Conservation (phyloP, 352 stramenopile species). For the Phytopythium vexans region DNA sequence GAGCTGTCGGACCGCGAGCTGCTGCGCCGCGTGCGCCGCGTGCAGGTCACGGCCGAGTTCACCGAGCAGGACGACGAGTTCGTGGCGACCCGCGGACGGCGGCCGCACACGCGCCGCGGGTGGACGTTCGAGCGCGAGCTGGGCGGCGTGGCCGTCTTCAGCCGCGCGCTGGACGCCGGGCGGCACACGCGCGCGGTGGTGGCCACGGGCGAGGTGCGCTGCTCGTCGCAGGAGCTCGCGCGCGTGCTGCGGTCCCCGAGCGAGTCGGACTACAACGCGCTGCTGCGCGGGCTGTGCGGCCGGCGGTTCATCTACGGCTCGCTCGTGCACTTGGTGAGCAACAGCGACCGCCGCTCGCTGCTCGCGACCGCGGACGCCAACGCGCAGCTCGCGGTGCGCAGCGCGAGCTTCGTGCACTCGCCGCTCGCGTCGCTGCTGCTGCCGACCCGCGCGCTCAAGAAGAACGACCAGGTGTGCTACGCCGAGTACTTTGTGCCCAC, state of each 20-base stretch:
- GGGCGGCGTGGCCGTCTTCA: slow-evolving; percentile 17
- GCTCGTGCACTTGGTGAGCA: slow-evolving; percentile 20
- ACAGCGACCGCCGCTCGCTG: slow-evolving; percentile 9
- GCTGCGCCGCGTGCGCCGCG: slow-evolving; percentile 19
- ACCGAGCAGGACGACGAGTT: slow-evolving; percentile 10
- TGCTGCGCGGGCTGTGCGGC: slow-evolving; percentile 21
- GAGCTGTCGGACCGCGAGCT: slow-evolving; percentile 21
- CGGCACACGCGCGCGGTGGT: slow-evolving; percentile 16
- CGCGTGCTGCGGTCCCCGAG: slow-evolving; percentile 19
- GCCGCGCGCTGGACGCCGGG: background rate
- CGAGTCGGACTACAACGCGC: slow-evolving; percentile 33
- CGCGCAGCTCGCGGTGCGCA: slow-evolving; percentile 31
- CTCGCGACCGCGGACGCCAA: background rate
- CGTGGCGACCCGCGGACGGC: slow-evolving; percentile 10
- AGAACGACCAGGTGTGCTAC: slow-evolving; percentile 32
- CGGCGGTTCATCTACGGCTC: slow-evolving; percentile 38
- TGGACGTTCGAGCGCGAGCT: slow-evolving; percentile 21
- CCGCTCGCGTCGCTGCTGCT: slow-evolving; percentile 1
- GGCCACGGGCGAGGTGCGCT: slow-evolving; percentile 16
- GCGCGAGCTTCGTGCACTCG: slow-evolving; percentile 22
- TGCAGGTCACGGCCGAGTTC: slow-evolving; percentile 12
- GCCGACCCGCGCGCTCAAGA: background rate
- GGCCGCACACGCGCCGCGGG: background rate
- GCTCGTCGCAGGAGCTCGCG: slow-evolving; percentile 13
- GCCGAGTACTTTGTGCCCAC: slow-evolving; percentile 25